Evolutionary conservation across 2,329 filamentous ascomycete species (phyloP).

Genomic region (Anthostomella pinea): DNA sequence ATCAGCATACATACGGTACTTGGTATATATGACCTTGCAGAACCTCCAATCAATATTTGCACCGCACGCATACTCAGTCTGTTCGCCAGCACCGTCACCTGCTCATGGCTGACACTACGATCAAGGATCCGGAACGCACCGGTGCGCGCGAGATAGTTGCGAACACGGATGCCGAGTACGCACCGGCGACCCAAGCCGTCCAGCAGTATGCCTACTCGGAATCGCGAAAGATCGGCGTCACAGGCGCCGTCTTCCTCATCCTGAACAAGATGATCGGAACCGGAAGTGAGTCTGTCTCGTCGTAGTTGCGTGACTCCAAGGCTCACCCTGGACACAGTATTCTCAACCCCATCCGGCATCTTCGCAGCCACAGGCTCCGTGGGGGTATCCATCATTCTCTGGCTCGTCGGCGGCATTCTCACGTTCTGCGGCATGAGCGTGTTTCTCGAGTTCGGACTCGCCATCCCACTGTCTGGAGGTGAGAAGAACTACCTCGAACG

Average conservation of each 20-base stretch:
- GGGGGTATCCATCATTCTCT: slow-evolving; percentile 40
- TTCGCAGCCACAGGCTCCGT: slow-evolving; percentile 52
- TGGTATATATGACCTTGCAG: too few species aligned
- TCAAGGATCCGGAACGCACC: slow-evolving; percentile 19
- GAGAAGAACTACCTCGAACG: slow-evolving; percentile 66
- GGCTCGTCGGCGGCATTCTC: slow-evolving; percentile 45
- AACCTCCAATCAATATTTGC: too few species aligned
- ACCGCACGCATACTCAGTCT: too few species aligned
- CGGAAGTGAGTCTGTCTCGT: slow-evolving; percentile 42
- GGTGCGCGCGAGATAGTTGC: slow-evolving; percentile 15
- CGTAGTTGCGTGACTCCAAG: slow-evolving; percentile 1
- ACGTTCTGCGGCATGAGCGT: slow-evolving; percentile 59
- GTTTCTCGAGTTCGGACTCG: slow-evolving; percentile 61
- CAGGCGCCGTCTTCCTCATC: slow-evolving; percentile 52
- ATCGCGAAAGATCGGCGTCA: slow-evolving; percentile 48
- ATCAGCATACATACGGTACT: too few species aligned
- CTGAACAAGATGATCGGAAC: slow-evolving; percentile 59
- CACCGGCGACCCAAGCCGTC: slow-evolving; percentile 18
- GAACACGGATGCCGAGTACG: slow-evolving; percentile 19
- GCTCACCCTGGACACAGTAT: slow-evolving; percentile 35
- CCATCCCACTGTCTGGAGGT: slow-evolving; percentile 60
- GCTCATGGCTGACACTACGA: too few species aligned
- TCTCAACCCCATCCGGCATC: slow-evolving; percentile 53
- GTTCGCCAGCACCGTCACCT: too few species aligned
- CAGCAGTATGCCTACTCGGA: slow-evolving; percentile 29